These are phyloP conservation scores for Persicaria tinctoria DNA, from an alignment of 148 eudicot genomes.

Conservation along the genomic window DNA sequence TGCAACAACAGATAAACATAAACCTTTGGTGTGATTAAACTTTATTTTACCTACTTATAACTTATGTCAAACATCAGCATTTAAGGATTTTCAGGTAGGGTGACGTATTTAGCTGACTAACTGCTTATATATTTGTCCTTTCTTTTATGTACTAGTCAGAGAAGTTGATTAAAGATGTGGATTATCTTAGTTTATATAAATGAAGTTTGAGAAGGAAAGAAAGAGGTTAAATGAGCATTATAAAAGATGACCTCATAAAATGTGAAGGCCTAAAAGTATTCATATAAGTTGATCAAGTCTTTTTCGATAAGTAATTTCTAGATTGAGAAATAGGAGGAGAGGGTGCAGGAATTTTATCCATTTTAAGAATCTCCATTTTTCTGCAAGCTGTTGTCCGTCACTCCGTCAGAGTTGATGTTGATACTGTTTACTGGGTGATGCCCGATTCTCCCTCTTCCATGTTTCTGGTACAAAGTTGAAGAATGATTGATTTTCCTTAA, in stretches of 20 bases:
- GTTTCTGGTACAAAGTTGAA: background rate
- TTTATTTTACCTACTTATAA: background rate
- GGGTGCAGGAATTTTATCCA: background rate
- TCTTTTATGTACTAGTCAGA: background rate
- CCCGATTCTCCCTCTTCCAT: background rate
- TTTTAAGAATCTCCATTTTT: background rate
- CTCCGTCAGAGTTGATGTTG: background rate
- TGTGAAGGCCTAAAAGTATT: background rate
- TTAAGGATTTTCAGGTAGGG: background rate
- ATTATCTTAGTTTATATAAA: background rate
- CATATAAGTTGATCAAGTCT: background rate
- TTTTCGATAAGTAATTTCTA: background rate
- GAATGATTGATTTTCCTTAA: background rate
- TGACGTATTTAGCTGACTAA: background rate
- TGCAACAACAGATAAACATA: background rate
- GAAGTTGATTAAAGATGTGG: background rate
- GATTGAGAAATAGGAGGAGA: background rate
- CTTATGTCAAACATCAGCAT: background rate
- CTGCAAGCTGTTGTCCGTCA: background rate
- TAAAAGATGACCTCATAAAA: background rate
- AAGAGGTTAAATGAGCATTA: background rate
- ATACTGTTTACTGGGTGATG: background rate
- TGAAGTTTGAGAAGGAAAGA: background rate
- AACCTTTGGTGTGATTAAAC: background rate
- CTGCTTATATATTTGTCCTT: background rate